These are phyloP conservation scores for Aspergillus ustus DNA, from an alignment of 2,329 filamentous ascomycete genomes.

Conservation along the genomic window DNA sequence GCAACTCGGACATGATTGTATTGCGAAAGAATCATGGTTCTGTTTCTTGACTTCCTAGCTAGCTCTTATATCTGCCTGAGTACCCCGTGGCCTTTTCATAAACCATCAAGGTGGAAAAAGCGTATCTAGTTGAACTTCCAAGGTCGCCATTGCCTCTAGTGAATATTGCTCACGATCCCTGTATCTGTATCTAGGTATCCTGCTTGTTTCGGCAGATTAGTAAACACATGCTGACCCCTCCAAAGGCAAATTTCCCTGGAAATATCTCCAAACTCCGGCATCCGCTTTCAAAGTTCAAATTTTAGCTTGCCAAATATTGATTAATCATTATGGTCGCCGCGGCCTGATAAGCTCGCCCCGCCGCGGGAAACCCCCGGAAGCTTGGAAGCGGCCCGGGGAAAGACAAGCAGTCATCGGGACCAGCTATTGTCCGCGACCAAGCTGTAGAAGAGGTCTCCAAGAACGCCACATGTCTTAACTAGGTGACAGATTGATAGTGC, in stretches of 20 bases:
- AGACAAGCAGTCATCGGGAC: neutral
- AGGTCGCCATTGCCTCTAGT: neutral
- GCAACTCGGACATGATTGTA: neutral
- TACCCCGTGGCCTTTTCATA: neutral
- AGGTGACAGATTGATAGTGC: neutral
- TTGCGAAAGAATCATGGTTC: neutral
- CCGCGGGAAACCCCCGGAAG: neutral
- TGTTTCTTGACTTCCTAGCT: neutral
- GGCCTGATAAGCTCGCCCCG: slow-evolving; percentile 1
- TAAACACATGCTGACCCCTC: neutral
- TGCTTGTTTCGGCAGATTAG: neutral
- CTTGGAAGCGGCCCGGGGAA: neutral
- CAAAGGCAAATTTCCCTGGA: neutral
- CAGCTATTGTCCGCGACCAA: too few relatives aligned
- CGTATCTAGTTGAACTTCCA: neutral
- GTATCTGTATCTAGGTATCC: neutral
- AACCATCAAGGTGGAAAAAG: neutral
- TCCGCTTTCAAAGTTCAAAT: neutral
- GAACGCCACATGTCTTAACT: neutral
- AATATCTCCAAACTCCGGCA: neutral
- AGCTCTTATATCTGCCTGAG: neutral
- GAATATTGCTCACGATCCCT: neutral
- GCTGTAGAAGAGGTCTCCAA: neutral
- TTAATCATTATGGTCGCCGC: neutral
- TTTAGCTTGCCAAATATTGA: neutral